phyloP scores from a whole-genome alignment of 306 rosid species.

The Mucuna pruriens region DNA sequence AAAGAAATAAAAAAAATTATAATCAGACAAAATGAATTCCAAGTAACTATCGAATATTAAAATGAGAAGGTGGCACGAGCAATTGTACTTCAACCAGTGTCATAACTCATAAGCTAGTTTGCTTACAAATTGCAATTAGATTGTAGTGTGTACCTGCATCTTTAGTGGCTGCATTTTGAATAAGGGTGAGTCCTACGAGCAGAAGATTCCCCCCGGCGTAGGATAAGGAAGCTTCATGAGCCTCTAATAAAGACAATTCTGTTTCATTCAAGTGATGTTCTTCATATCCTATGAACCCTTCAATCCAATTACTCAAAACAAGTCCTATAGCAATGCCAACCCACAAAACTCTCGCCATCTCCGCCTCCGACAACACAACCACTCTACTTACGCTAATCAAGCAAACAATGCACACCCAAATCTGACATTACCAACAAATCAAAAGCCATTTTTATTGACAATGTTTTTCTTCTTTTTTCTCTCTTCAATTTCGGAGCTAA shows the following conservation, averaged over 20 bases:
- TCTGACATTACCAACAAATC: constrained; percentile 6
- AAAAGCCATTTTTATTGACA: constrained; percentile 14
- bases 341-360: constrained; percentile 56
- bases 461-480: not conserved
- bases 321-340: constrained; percentile 50
- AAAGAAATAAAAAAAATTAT: not conserved
- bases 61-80: constrained; percentile 1
- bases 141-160: constrained; percentile 70
- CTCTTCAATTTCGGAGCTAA: constrained; percentile 34
- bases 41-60: constrained; percentile 28
- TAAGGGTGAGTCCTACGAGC: constrained; percentile 82
- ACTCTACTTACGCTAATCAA: constrained; percentile 1
- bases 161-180: constrained; percentile 71
- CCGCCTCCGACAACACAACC: constrained; percentile 17
- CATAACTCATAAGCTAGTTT: not conserved
- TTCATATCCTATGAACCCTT: constrained; percentile 47
- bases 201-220: constrained; percentile 36
- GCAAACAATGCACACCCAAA: constrained; percentile 21
- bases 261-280: constrained; percentile 58
- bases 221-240: constrained; percentile 56
- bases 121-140: constrained; percentile 7
- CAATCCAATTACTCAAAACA: constrained; percentile 53
- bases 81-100: not conserved
- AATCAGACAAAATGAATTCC: constrained; percentile 13
- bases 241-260: constrained; percentile 59